Evolutionary conservation across 1,284 basidiomycete species (phyloP).

Genomic region (Cryptococcus sp.): DNA sequence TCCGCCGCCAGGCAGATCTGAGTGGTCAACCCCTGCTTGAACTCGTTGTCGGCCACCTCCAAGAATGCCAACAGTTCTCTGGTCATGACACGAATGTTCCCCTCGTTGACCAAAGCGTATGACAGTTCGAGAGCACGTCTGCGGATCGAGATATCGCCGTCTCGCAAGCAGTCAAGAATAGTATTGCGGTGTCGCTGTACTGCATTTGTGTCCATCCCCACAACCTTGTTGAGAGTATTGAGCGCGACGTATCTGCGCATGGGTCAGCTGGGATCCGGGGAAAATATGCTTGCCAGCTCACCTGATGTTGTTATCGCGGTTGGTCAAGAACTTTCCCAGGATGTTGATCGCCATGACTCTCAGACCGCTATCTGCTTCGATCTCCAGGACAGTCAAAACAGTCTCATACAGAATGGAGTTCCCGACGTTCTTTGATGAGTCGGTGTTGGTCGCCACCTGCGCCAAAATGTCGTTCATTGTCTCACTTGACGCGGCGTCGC

Average conservation of each 20-base stretch:
- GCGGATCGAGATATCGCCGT: conserved; percentile 98
- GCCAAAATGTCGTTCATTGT: conserved; percentile 98
- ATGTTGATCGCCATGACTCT: conserved; percentile 99
- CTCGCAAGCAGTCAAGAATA: conserved; percentile 95
- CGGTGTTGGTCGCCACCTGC: conserved; percentile 98
- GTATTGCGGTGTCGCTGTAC: conserved; percentile 98
- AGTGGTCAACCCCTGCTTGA: conserved; percentile 96
- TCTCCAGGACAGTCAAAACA: conserved; percentile 95
- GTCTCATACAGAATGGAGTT: conserved; percentile 99
- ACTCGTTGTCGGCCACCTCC: conserved; percentile 98
- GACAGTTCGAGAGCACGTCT: conserved; percentile 94
- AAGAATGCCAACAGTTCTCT: conserved; percentile 93
- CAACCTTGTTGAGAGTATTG: conserved; percentile 98
- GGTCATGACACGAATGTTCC: conserved; percentile 89
- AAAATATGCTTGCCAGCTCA: conserved; percentile 52
- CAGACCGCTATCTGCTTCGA: conserved; percentile 92
- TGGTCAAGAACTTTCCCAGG: conserved; percentile 95
- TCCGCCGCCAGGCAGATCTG: conserved; percentile 97
- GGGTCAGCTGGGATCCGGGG: conserved; percentile 1
- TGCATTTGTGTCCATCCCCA: conserved; percentile 96
- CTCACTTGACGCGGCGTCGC: conserved; percentile 84
- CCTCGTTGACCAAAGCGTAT: conserved; percentile 95
- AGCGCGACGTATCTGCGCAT: conserved; percentile 85
- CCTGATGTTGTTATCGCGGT: conserved; percentile 99
- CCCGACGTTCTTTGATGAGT: conserved; percentile 96